Evolutionary conservation across 2,329 filamentous ascomycete species (phyloP).

Genomic region (Exophiala viscosa): DNA sequence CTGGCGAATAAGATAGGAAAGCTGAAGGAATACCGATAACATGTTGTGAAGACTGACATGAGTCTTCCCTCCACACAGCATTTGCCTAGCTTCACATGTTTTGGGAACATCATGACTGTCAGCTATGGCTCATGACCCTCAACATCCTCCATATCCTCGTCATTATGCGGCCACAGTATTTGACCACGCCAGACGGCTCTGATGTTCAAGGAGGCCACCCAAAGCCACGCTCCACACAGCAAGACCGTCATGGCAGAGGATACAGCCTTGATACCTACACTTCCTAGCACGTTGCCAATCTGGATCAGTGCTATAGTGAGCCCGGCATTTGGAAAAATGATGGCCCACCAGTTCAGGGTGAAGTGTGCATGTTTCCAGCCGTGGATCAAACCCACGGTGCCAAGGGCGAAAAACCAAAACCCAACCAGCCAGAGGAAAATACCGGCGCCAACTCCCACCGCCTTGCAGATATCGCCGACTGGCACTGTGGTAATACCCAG

Average conservation of each 20-base stretch:
- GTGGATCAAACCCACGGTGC: neutral
- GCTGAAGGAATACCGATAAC: too few species aligned
- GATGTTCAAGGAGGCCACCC: constrained; percentile 49
- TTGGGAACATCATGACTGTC: neutral
- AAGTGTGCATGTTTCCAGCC: constrained; percentile 31
- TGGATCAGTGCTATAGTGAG: constrained; percentile 58
- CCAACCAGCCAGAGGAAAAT: constrained; percentile 10
- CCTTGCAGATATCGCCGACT: constrained; percentile 1
- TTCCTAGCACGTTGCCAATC: constrained; percentile 51
- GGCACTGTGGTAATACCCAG: neutral
- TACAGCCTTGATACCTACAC: constrained; percentile 50
- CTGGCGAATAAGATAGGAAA: too few species aligned
- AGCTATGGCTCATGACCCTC: neutral
- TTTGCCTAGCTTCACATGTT: too few species aligned
- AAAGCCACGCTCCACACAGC: constrained; percentile 55
- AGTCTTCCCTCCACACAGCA: too few species aligned
- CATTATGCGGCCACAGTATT: constrained; percentile 57
- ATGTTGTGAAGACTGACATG: too few species aligned
- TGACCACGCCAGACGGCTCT: constrained; percentile 49
- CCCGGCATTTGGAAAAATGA: constrained; percentile 63
- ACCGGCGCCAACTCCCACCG: neutral
- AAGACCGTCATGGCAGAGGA: constrained; percentile 55
- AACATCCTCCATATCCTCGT: constrained; percentile 47
- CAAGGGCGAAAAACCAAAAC: constrained; percentile 14
- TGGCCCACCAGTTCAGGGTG: constrained; percentile 57